A percentile compares a stretch with the other conserved stretches of the same genome.
phyloP scores from a whole-genome alignment of 306 rosid species.

The Acmispon strigosus region DNA sequence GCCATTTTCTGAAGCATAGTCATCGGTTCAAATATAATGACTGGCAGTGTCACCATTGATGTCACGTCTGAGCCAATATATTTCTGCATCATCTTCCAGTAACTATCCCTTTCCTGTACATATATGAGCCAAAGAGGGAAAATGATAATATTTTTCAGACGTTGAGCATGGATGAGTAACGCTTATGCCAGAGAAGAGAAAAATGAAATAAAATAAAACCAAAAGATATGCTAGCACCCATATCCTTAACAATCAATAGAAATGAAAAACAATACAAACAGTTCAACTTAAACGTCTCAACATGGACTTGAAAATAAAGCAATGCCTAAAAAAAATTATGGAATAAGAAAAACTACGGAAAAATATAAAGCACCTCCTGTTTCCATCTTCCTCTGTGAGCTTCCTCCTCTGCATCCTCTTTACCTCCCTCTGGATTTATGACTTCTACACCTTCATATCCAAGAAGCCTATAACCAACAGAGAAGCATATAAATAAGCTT shows the following conservation, averaged over 20 bases:
- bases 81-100: slow-evolving; percentile 96
- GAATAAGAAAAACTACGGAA: not conserved
- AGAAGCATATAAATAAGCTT: slow-evolving; percentile 9
- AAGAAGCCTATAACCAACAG: slow-evolving; percentile 43
- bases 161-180: not conserved
- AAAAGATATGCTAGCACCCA: not conserved
- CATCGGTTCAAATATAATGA: slow-evolving; percentile 90
- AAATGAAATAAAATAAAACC: not conserved
- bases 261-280: not conserved
- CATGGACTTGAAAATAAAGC: not conserved
- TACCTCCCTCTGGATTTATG: slow-evolving; percentile 90
- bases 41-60: slow-evolving; percentile 89
- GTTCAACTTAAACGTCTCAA: slow-evolving; percentile 3
- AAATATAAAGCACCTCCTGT: slow-evolving; percentile 47
- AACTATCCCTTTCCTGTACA: slow-evolving; percentile 78
- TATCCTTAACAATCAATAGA: not conserved
- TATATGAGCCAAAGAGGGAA: not conserved
- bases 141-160: not conserved
- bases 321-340: not conserved
- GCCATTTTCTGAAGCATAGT: slow-evolving; percentile 95
- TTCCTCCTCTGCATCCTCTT: slow-evolving; percentile 90
- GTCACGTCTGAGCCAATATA: slow-evolving; percentile 81
- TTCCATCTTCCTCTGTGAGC: slow-evolving; percentile 92
- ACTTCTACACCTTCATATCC: slow-evolving; percentile 92
- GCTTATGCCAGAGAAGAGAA: not conserved